Conservation (phyloP, 352 stramenopile species). For the Phytophthora kernoviae region DNA sequence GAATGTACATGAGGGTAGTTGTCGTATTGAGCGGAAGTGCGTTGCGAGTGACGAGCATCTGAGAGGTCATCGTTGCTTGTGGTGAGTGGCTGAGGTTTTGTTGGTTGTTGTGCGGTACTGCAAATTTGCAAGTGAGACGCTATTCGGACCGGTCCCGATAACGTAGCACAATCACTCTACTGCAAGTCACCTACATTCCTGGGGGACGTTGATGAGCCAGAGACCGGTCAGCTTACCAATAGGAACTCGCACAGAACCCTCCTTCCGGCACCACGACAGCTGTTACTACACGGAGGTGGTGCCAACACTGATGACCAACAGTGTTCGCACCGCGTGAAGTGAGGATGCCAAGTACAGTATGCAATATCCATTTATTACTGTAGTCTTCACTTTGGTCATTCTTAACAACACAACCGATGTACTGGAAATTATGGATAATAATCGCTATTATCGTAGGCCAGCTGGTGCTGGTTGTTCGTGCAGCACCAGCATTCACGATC, state of each 20-base stretch:
- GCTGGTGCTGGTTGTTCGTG: no score
- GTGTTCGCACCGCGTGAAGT: not conserved
- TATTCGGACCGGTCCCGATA: slow-evolving; percentile 2
- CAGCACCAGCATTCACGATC: no score
- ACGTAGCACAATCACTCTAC: slow-evolving; percentile 10
- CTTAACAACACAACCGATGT: no score
- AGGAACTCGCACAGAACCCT: not conserved
- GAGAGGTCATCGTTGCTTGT: slow-evolving; percentile 10
- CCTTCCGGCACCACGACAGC: not conserved
- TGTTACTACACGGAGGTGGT: not conserved
- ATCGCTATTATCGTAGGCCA: no score
- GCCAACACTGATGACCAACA: not conserved
- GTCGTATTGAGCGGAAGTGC: slow-evolving; percentile 20
- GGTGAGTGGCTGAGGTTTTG: slow-evolving; percentile 23
- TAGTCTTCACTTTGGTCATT: no score
- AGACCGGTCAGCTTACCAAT: not conserved
- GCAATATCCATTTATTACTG: no score
- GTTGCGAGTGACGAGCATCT: slow-evolving; percentile 23
- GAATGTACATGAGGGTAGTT: slow-evolving; percentile 18
- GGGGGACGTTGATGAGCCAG: not conserved
- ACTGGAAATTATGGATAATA: no score
- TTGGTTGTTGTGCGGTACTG: slow-evolving; percentile 1
- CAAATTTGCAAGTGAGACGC: slow-evolving; percentile 14
- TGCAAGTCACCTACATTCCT: not conserved
- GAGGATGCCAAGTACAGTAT: no score